Evolutionary conservation across 345 rosid species (phyloP).

Genomic region (Lepidium africanum): DNA sequence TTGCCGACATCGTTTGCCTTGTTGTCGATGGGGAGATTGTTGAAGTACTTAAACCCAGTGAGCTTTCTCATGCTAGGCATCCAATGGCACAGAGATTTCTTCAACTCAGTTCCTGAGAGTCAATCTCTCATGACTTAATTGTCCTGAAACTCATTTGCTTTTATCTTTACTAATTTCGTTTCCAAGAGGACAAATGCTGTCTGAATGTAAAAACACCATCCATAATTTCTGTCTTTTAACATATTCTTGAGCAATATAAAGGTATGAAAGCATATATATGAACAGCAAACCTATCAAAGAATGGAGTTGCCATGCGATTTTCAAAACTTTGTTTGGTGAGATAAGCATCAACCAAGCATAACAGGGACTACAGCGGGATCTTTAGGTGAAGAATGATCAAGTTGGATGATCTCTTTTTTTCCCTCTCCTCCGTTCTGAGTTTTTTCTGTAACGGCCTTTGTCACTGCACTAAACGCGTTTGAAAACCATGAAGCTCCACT

Average conservation of each 20-base stretch:
- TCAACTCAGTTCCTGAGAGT: conserved; percentile 41
- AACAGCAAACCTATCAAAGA: conserved; percentile 16
- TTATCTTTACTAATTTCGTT: background rate
- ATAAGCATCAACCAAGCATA: conserved; percentile 8
- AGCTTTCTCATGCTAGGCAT: conserved; percentile 63
- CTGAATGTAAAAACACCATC: conserved; percentile 7
- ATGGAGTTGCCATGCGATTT: background rate
- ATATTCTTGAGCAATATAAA: conserved; percentile 1
- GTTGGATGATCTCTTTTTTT: conserved; percentile 53
- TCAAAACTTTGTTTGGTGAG: background rate
- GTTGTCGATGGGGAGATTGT: conserved; percentile 73
- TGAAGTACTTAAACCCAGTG: conserved; percentile 60
- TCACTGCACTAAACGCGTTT: conserved; percentile 68
- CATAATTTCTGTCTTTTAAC: background rate
- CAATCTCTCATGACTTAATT: background rate
- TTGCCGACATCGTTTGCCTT: conserved; percentile 75
- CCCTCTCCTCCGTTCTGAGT: conserved; percentile 56
- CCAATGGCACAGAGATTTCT: conserved; percentile 77
- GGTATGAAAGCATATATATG: conserved; percentile 16
- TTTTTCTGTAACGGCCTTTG: conserved; percentile 83
- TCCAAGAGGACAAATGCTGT: background rate
- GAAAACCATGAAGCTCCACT: conserved; percentile 78
- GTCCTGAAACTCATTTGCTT: background rate
- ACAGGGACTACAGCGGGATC: conserved; percentile 29
- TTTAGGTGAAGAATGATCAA: conserved; percentile 21